Evolutionary conservation across 2,329 filamentous ascomycete genomes (phyloP), one percentile per base, ranked within the genome.

Genomic region (Pseudocercospora musae): DNA sequence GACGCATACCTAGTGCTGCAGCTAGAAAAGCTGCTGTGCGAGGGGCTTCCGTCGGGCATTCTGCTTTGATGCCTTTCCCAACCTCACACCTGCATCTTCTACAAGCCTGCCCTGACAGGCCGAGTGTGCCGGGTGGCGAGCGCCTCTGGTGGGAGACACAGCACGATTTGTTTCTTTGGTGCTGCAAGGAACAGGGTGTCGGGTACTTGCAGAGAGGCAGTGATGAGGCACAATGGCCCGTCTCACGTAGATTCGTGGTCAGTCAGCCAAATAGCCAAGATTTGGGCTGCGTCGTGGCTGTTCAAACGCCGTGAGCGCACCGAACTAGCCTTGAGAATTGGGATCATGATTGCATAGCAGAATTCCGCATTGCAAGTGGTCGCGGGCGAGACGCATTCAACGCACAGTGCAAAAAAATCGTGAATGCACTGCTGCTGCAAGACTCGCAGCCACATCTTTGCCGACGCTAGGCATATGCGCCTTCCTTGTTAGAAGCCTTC

Each of bases 161-260:
- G 52, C 33, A 31, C 55, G 59, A 64, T 64, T 64, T 64, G 62
- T 58, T 55, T 54, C 62, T 44, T 44, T 49, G 40, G 58, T 52
- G 57, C 58, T 56, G 63, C 61, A 66, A 63, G 63, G 61, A 61
- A 56, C 57, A 40, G 37, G 23, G 57, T 57, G 15, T 49, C 63
- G 63, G 60, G 60, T 63, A 56, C 44, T 29, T 54, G 57, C 63
- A 62, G 63, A n/a, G 52, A 40, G 37, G 15, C 55, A 29, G 57
- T 50, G 29, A 56, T 57, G 56, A 46, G 11, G 56, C 56, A 52
- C 15, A 29, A 27, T 15, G 4, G 25, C 40, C 10, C 50, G 63
- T 65, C 60, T 62, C 63, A 62, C 60, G 54, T 65, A 58, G 53
- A 65, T 55, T 53, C 27, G 42, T 44, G 49, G 60, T 59, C 25